Evolutionary conservation across 2,329 filamentous ascomycete genomes (phyloP).

Genomic region (Lecanoromycetidae sp.): DNA sequence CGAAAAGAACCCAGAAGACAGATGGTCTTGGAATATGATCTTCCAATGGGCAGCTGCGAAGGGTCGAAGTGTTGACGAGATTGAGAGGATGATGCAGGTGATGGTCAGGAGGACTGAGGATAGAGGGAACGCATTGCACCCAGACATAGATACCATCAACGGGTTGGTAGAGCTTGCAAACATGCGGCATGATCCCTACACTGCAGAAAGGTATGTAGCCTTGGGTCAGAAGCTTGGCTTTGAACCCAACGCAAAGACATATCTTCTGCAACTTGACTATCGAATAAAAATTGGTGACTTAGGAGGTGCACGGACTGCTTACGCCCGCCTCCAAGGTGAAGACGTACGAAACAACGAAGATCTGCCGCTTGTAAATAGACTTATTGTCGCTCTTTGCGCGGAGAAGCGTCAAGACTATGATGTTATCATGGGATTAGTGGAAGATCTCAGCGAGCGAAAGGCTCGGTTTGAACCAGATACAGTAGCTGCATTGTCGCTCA

Average conservation of each 20-base stretch:
- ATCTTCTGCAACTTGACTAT: slow-evolving; percentile 63
- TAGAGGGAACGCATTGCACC: slow-evolving; percentile 35
- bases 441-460: slow-evolving; percentile 58
- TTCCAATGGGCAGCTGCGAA: slow-evolving; percentile 64
- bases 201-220: slow-evolving; percentile 60
- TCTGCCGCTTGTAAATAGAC: slow-evolving; percentile 41
- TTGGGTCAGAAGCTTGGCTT: slow-evolving; percentile 56
- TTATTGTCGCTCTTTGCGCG: slow-evolving; percentile 56
- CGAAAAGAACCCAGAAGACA: slow-evolving; percentile 20
- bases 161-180: slow-evolving; percentile 60
- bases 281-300: slow-evolving; percentile 62
- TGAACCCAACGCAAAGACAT: slow-evolving; percentile 55
- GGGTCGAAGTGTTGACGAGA: slow-evolving; percentile 58
- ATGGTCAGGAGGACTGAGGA: slow-evolving; percentile 43
- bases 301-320: slow-evolving; percentile 55
- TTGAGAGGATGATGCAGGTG: slow-evolving; percentile 59
- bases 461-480: slow-evolving; percentile 62
- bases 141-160: slow-evolving; percentile 66
- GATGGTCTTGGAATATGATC: slow-evolving; percentile 53
- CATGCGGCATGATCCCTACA: slow-evolving; percentile 54
- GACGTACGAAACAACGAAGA: slow-evolving; percentile 11
- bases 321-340: slow-evolving; percentile 24
- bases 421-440: slow-evolving; percentile 59
- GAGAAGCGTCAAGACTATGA: slow-evolving; percentile 52
- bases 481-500: slow-evolving; percentile 57